These are phyloP conservation scores for Mortierella sp. DNA, from an alignment of 371 early-diverging fungal genomes.

Conservation along the genomic window DNA sequence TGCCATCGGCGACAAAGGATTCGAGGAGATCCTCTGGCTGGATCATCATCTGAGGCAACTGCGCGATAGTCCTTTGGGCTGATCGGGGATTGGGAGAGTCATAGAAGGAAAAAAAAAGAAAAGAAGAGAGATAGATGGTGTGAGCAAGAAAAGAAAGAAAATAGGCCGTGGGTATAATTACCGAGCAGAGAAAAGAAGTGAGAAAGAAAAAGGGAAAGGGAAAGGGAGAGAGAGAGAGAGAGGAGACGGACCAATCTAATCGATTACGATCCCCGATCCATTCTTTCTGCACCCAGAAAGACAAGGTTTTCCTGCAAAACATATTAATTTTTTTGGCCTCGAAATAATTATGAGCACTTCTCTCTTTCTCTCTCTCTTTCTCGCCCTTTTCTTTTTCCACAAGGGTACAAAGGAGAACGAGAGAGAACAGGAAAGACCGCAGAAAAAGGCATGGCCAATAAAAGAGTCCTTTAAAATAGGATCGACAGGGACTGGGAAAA, in stretches of 20 bases:
- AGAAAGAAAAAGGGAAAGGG: background rate
- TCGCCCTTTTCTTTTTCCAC: background rate
- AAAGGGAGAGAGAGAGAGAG: background rate
- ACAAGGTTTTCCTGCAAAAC: background rate
- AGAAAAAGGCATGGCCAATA: background rate
- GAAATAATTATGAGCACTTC: background rate
- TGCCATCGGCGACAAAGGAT: constrained; percentile 48
- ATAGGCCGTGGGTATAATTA: background rate
- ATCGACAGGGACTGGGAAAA: background rate
- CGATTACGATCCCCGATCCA: background rate
- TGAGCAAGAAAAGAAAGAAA: too few relatives aligned
- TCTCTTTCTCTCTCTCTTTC: background rate
- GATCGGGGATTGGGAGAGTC: background rate
- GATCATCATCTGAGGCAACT: constrained; percentile 52
- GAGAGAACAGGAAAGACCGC: too few relatives aligned
- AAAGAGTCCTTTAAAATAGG: background rate
- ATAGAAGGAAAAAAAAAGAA: background rate
- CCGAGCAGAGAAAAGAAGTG: background rate
- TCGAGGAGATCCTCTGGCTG: constrained; percentile 51
- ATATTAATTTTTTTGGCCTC: constrained; percentile 1
- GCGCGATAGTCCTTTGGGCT: constrained; percentile 50
- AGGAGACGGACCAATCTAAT: background rate
- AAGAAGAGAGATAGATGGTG: background rate
- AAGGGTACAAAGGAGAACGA: too few relatives aligned
- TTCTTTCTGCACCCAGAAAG: too few relatives aligned